Evolutionary conservation across 306 rosid genomes (phyloP), one percentile per base, ranked within the genome.

Genomic region (Corylus americana): DNA sequence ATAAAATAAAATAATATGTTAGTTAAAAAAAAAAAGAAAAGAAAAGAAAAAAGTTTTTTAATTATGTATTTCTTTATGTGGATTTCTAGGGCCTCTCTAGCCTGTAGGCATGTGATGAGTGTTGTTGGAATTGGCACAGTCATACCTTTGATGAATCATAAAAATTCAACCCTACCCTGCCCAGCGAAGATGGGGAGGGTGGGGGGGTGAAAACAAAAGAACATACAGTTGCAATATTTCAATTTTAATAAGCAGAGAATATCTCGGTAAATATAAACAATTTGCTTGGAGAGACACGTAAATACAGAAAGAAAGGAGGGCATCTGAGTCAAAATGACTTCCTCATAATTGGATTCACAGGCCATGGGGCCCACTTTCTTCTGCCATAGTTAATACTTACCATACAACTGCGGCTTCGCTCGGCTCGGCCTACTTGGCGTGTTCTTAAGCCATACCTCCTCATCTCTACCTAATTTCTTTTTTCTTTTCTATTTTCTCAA

Each of bases 211-310:
- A 62, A 17, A 62, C 13, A 29, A 13, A 13, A 63, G 44, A 27
- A 63, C n/a, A 63, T 63, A 63, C 37, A 29, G 45, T 13, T 59
- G 27, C 1, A 0, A 59, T 2, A 59, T 58, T 22, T 20, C 29
- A 9, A 22, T 59, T 59, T 17, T 7, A 17, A 5, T 42, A 16
- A 22, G 27, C 10, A n/a, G 72, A 42, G 72, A 39, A 67, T 67
- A 67, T 67, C 72, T 67, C 72, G 72, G 72, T 67, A 67, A 39
- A 42, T 67, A 37, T 31, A 67, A 67, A 67, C 72, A 17, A 67
- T 35, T 67, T 0, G 12, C 13, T 18, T 1, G 72, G 8, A 39
- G 17, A 37, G 50, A 39, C 16, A 1, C 7, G 72, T 67, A 39
- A 67, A 39, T 67, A 67, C 13, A 39, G 16, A 42, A 67, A 17